phyloP scores from a whole-genome alignment of 441 rosid genomes.

The Metrosideros polymorpha region DNA sequence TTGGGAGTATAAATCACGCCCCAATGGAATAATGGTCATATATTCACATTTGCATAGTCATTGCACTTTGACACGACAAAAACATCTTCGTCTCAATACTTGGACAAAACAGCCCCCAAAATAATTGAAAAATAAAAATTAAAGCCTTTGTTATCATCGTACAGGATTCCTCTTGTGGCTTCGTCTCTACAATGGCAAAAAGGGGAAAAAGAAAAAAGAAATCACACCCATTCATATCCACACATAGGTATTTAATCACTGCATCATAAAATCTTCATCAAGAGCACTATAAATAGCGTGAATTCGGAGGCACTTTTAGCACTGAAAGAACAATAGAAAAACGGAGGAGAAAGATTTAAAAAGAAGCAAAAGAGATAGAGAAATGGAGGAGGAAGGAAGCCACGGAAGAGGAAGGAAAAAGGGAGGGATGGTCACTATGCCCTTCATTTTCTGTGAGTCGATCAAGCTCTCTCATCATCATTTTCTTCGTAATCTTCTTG shows the following conservation, averaged over 20 bases:
- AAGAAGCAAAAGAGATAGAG: background rate
- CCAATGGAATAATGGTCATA: background rate
- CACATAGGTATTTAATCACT: background rate
- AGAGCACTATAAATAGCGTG: background rate
- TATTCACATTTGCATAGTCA: background rate
- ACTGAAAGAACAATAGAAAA: background rate
- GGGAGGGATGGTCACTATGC: slow-evolving; percentile 87
- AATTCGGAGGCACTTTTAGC: background rate
- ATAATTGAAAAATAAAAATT: background rate
- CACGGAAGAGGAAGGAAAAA: slow-evolving; percentile 26
- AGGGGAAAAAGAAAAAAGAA: background rate
- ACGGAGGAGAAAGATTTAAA: background rate
- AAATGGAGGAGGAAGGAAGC: slow-evolving; percentile 28
- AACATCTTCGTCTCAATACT: background rate
- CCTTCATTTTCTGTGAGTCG: slow-evolving; percentile 75
- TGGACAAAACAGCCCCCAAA: background rate
- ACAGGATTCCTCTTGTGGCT: background rate
- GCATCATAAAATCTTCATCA: background rate
- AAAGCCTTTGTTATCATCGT: background rate
- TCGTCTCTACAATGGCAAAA: background rate
- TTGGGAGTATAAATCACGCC: too few species aligned
- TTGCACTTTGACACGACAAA: background rate
- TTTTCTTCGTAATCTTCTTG: background rate
- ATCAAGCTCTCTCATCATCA: background rate
- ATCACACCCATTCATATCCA: background rate